A percentile compares a stretch with the other conserved stretches of the same genome.
phyloP scores from a whole-genome alignment of 2,329 filamentous ascomycete species.

The Juglanconis sp. region DNA sequence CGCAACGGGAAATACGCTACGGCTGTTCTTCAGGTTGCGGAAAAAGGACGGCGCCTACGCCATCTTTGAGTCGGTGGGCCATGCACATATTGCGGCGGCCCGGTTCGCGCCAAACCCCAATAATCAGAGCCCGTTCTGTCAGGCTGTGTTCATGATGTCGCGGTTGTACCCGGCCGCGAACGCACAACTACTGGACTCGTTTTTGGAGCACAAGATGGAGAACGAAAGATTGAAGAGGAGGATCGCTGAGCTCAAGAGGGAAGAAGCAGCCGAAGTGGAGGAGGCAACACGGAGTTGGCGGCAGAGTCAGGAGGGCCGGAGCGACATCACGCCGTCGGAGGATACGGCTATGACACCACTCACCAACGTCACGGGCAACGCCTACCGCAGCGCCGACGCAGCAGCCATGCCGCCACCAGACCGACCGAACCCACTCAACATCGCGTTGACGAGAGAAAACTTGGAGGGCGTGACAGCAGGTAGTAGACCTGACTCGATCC shows the following conservation, averaged over 20 bases:
- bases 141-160: constrained; percentile 91
- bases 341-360: constrained; percentile 35
- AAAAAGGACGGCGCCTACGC: constrained; percentile 67
- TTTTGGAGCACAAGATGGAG: constrained; percentile 94
- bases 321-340: constrained; percentile 52
- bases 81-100: constrained; percentile 78
- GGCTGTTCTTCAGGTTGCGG: constrained; percentile 84
- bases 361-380: constrained; percentile 21
- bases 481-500: constrained; percentile 69
- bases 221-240: constrained; percentile 82
- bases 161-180: constrained; percentile 88
- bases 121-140: constrained; percentile 69
- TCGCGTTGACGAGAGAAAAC: constrained; percentile 73
- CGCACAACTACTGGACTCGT: constrained; percentile 80
- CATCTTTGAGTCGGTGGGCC: constrained; percentile 89
- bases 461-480: constrained; percentile 68
- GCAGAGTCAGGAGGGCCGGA: constrained; percentile 54
- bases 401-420: constrained; percentile 65
- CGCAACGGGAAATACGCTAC: constrained; percentile 72
- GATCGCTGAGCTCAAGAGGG: constrained; percentile 78
- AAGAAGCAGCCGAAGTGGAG: constrained; percentile 78
- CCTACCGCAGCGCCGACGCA: constrained; percentile 35
- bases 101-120: constrained; percentile 60
- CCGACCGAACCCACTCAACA: constrained; percentile 59
- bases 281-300: constrained; percentile 60